phyloP scores from a whole-genome alignment of 768 basidiomycete species.

The Mycena venus region DNA sequence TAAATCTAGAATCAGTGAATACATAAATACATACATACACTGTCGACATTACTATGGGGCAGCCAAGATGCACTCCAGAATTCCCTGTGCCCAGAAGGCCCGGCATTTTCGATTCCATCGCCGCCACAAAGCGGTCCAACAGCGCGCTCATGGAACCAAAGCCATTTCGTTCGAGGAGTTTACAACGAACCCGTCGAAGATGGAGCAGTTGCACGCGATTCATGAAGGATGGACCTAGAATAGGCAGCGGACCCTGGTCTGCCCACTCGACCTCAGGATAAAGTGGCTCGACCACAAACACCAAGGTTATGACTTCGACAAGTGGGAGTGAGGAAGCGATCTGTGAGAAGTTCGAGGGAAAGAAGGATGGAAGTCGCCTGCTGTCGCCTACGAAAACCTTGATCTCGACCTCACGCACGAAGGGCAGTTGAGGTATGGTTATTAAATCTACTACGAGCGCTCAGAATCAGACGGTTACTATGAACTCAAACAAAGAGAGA shows the following conservation, averaged over 20 bases:
- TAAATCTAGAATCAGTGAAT: too few relatives aligned
- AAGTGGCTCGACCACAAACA: background rate
- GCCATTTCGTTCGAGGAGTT: background rate
- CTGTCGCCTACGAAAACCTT: background rate
- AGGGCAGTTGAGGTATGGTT: slow-evolving; percentile 1
- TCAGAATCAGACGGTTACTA: background rate
- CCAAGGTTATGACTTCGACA: background rate
- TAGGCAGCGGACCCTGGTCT: background rate
- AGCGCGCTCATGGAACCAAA: background rate
- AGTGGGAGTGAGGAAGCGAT: slow-evolving; percentile 9
- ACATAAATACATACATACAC: background rate
- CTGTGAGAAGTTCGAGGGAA: background rate
- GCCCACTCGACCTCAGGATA: background rate
- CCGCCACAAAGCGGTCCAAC: background rate
- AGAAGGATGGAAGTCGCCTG: background rate
- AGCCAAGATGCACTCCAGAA: background rate
- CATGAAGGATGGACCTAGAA: background rate
- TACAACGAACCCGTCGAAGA: slow-evolving; percentile 3
- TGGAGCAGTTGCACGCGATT: background rate
- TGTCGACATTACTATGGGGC: background rate
- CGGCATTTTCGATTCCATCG: slow-evolving; percentile 9
- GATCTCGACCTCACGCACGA: background rate
- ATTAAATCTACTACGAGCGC: background rate
- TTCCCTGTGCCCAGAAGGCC: slow-evolving; percentile 5
- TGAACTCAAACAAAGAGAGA: background rate